phyloP scores from a whole-genome alignment of 257 asterid genomes.

The Apocynum venetum region DNA sequence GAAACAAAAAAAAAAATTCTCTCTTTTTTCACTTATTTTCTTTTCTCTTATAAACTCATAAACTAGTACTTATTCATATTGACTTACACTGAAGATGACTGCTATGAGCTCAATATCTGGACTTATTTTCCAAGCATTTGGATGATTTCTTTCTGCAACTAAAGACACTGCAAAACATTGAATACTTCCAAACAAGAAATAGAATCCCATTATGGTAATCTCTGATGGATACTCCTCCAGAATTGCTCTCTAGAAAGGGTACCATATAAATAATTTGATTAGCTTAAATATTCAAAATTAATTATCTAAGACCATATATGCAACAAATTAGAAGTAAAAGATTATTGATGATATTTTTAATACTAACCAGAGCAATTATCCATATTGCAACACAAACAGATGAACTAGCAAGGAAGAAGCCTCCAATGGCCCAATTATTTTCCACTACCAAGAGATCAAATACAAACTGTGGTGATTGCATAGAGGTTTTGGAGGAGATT shows the following conservation, averaged over 20 bases:
- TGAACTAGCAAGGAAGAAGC: slow-evolving; percentile 7
- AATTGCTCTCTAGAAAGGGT: slow-evolving; percentile 10
- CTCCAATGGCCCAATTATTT: slow-evolving; percentile 19
- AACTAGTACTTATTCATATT: too few relatives aligned
- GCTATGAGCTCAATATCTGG: slow-evolving; percentile 21
- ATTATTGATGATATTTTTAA: too few relatives aligned
- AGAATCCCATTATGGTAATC: slow-evolving; percentile 22
- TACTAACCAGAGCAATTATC: slow-evolving; percentile 9
- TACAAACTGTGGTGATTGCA: background rate
- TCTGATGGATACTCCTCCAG: slow-evolving; percentile 20
- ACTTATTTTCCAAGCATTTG: slow-evolving; percentile 22
- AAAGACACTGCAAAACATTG: slow-evolving; percentile 4
- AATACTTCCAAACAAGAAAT: slow-evolving; percentile 10
- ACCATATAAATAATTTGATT: too few relatives aligned
- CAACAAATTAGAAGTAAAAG: too few relatives aligned
- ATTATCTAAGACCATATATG: too few relatives aligned
- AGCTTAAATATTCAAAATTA: too few relatives aligned
- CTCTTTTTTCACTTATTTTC: too few relatives aligned
- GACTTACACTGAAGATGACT: slow-evolving; percentile 18
- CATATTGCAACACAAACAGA: slow-evolving; percentile 3
- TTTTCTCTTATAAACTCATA: too few relatives aligned
- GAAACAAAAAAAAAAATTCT: too few relatives aligned
- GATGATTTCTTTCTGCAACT: slow-evolving; percentile 2
- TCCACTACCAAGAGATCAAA: background rate
- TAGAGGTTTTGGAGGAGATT: background rate